Evolutionary conservation across 345 rosid species (phyloP).

Genomic region (Odontarrhena argentea): DNA sequence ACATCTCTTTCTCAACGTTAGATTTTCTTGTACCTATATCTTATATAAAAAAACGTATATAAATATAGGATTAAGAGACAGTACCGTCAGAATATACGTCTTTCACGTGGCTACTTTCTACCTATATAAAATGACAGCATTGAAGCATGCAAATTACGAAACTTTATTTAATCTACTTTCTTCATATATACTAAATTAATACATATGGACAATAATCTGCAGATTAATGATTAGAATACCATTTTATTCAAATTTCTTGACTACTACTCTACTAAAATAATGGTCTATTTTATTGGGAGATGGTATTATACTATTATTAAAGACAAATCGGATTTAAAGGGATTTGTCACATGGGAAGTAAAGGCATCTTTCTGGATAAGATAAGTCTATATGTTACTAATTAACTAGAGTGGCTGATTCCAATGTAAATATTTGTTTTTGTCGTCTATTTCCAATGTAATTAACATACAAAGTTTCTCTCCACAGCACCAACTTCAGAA

Average conservation of each 20-base stretch:
- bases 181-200: too few species aligned
- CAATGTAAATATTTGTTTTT: too few species aligned
- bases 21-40: background rate
- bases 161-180: background rate
- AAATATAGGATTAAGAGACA: background rate
- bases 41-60: background rate
- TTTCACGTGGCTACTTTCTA: background rate
- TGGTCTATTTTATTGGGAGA: background rate
- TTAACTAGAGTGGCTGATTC: too few species aligned
- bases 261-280: too few species aligned
- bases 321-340: slow-evolving; percentile 9
- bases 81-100: too few species aligned
- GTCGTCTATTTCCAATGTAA: too few species aligned
- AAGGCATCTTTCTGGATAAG: slow-evolving; percentile 3
- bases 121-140: background rate
- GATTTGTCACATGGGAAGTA: background rate
- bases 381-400: too few species aligned
- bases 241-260: too few species aligned
- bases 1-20: slow-evolving; percentile 6
- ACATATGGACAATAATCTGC: too few species aligned
- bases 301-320: background rate
- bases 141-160: background rate
- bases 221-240: too few species aligned
- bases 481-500: too few species aligned
- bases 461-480: too few species aligned